Evolutionary conservation across 2,329 filamentous ascomycete species (phyloP), one percentile per base, ranked within the genome.

Genomic region (Microsporum ferrugineum): DNA sequence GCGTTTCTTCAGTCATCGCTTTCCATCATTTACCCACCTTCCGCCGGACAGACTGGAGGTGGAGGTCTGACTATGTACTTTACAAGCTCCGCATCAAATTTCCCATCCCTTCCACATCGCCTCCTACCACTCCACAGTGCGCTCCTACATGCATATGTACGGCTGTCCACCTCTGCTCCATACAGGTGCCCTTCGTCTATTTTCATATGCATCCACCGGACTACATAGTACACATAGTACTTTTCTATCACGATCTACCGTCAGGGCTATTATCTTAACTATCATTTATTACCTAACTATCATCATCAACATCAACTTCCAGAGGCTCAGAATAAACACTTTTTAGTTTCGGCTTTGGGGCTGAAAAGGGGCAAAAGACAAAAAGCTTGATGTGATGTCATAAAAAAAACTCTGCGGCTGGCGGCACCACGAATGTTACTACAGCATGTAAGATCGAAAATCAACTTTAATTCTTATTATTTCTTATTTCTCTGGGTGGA

Each of bases 301-400:
- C 43, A 47, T 47, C 7, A 12, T 10, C 7, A 10, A 23, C 43
- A 47, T 29, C 17, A 1, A n/a, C 17, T 29, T 47, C 10, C 23
- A 10, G 43, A 29, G 23, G 45, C 27, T 51, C 8, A 33, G 45
- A 23, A 51, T 51, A 51, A 55, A 36, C 51, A 17, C 33, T 55
- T 36, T 55, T 43, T 14, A 36, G 12, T 55, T 55, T 55, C 33
- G 33, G 51, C 49, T 31, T 23, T 53, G 27, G 43, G 23, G 43
- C 45, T 36, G 39, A 43, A 43, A 43, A 55, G 51, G 51, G 33
- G 51, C 51, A 55, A 55, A 55, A 34, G 14, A 14, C 33, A 34
- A 34, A 34, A 53, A 55, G 51, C 51, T 55, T 55, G 14, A 36
- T 10, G 33, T 55, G 51, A 55, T 55, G 51, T 55, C 51, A 55